These are phyloP conservation scores for Grammothele lineata DNA, from an alignment of 768 basidiomycete genomes.

Conservation along the genomic window DNA sequence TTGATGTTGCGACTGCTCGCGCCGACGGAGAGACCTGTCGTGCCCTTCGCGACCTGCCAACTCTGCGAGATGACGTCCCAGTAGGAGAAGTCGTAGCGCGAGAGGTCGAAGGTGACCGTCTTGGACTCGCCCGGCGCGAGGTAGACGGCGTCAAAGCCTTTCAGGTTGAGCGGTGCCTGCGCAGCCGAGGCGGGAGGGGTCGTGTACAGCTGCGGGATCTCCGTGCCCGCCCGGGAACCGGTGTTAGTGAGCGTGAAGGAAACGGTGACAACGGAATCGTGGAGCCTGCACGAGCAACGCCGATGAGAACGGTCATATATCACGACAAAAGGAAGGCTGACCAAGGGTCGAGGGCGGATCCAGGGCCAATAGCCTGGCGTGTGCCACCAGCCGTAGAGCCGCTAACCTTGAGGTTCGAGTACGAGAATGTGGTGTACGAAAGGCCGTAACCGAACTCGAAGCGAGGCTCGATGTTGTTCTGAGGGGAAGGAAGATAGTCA, in stretches of 20 bases:
- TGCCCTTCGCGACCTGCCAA: constrained; percentile 44
- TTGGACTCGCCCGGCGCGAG: constrained; percentile 24
- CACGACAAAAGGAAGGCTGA: constrained; percentile 17
- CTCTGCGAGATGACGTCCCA: constrained; percentile 38
- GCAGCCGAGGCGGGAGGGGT: constrained; percentile 44
- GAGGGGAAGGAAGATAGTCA: not conserved
- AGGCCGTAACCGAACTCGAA: constrained; percentile 73
- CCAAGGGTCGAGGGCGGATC: constrained; percentile 51
- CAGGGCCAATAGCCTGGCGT: constrained; percentile 39
- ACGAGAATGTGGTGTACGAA: constrained; percentile 69
- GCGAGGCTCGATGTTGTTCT: constrained; percentile 42
- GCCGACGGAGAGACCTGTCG: constrained; percentile 58
- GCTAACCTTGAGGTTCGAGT: constrained; percentile 40
- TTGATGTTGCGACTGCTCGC: constrained; percentile 61
- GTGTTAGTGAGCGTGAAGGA: constrained; percentile 51
- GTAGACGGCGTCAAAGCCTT: constrained; percentile 50
- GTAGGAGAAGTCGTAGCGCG: constrained; percentile 30
- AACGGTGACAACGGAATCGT: constrained; percentile 47
- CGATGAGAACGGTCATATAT: not conserved
- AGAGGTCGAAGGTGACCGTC: constrained; percentile 26
- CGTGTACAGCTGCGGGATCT: constrained; percentile 56
- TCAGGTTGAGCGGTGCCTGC: constrained; percentile 46
- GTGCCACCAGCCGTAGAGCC: constrained; percentile 35
- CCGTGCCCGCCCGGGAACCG: constrained; percentile 49
- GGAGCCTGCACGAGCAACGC: constrained; percentile 40